Base-by-base conservation (phyloP, 2,329 filamentous ascomycete genomes). In the Triangularia verruculosa region DNA sequence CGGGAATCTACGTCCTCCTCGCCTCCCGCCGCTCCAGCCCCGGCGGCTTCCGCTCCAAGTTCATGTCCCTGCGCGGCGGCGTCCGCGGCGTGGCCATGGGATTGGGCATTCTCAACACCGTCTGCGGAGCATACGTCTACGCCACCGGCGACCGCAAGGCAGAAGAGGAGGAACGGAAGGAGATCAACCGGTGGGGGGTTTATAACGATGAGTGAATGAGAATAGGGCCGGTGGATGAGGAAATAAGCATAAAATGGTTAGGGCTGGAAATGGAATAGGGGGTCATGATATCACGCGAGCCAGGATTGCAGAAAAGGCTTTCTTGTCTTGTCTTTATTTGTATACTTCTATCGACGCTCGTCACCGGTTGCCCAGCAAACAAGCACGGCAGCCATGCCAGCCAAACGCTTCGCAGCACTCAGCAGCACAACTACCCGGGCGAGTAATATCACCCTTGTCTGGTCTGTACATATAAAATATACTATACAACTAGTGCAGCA, bases 1-100 rank as follows among this genome's bases (percentile, higher is more conserved):
- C 82, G 53, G 84, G 84, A 28, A 77, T 86, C 15, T 87, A 87
- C 72, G 80, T 81, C 3, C 74, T 87, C 39, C 75, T 86, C 57
- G 83, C 84, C 1, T 73, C 84, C 65, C 80, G 84, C 3, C 74
- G 81, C 20, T 66, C 70, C 5, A 74, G 75, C 34, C 51, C 51
- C 6, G 39, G 39, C 39, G 71, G 73, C 51, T 68, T 75, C 64
- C 61, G 70, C 58, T 69, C 69, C 64, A 64, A 79, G 64, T 78
- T 85, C 68, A 6, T 47, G n/a, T 78, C 78, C 12, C 73, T 79
- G 12, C 76, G 83, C 17, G 84, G 83, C 4, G 71, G 76, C 1
- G 82, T 86, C n/a, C 77, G 84, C 20, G 82, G 78, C 5, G 70
- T 74, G 0, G 83, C 85, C 15, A 73, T 86, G 55, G 83, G 77